Evolutionary conservation across 192 early-diverging fungal species (phyloP), one percentile per base, ranked within the genome.

Genomic region (Chytriomyces confervae): DNA sequence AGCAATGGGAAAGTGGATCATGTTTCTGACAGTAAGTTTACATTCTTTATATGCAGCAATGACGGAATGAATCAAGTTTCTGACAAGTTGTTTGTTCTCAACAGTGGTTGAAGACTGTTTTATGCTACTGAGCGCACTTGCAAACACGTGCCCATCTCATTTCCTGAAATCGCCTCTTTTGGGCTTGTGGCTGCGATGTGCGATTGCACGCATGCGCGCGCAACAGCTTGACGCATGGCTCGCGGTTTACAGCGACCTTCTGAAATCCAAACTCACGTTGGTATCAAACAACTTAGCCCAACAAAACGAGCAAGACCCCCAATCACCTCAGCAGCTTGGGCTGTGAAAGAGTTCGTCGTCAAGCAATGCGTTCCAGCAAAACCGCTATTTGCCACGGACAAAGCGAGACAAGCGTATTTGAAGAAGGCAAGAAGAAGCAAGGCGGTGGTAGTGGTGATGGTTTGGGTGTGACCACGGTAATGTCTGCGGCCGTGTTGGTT

Each of bases 41-140:
- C 36, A 36, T 36, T 36, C 3, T 36, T 36, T 36, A 4, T 65
- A 67, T 46, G 49, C 76, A 13, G 53, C n/a, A n/a, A 47, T 49
- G 44, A 47, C 53, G 44, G 50, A n/a, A 47, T 49, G 36, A 57
- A 76, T 6, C 8, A 44, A 16, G 10, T 81, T 76, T 47, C 50
- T 36, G 4, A 36, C 36, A 2, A 36, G 36, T 36, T 36, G 36
- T 36, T 36, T 1, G 16, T 24, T 16, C 23, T 57, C 18, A 9
- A 20, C 82, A 95, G 94, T 93, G 20, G 77, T 94, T 62, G 92
- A 94, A 80, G 93, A 95, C 65, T 94, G 91, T 79, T 92, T 92
- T 81, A 79, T 86, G 60, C 77, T 94, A 16, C 69, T 91, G 20
- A 57, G 78, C 61, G 72, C 83, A 53, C 81, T 87, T 51, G 9